phyloP scores from a whole-genome alignment of 371 early-diverging fungal genomes.

The Parasitella parasitica region DNA sequence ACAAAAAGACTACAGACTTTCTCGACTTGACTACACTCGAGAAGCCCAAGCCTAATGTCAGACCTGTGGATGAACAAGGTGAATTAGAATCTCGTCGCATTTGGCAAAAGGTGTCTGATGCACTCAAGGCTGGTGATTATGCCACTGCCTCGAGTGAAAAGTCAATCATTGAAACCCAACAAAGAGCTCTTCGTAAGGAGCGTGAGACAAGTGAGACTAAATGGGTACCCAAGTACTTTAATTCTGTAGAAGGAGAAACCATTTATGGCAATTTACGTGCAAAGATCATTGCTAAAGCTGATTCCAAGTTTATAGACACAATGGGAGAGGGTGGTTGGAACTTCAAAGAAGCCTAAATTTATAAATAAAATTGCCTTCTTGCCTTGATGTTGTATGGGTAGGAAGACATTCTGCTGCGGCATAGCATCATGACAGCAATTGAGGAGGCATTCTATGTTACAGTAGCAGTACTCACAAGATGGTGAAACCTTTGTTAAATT shows the following conservation, averaged over 20 bases:
- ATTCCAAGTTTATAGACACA: constrained; percentile 49
- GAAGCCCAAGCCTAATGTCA: constrained; percentile 44
- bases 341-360: constrained; percentile 19
- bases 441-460: too few relatives aligned
- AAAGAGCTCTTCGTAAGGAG: constrained; percentile 68
- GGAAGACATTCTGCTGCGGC: too few relatives aligned
- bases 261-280: constrained; percentile 44
- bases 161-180: constrained; percentile 71
- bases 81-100: constrained; percentile 71
- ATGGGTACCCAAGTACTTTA: constrained; percentile 62
- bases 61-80: constrained; percentile 59
- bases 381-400: not conserved
- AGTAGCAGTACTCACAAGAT: not conserved
- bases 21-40: constrained; percentile 59
- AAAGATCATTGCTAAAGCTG: constrained; percentile 40
- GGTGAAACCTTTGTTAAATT: too few relatives aligned
- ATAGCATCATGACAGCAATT: too few relatives aligned
- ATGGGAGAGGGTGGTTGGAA: constrained; percentile 50
- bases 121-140: constrained; percentile 67
- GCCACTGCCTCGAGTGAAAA: constrained; percentile 70
- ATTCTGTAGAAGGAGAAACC: constrained; percentile 45
- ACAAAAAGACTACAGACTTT: constrained; percentile 49
- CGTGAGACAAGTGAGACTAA: constrained; percentile 57
- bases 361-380: not conserved
- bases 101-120: constrained; percentile 73